Conservation (phyloP, 805 yeast species). For the Candida namnaoensis region DNA sequence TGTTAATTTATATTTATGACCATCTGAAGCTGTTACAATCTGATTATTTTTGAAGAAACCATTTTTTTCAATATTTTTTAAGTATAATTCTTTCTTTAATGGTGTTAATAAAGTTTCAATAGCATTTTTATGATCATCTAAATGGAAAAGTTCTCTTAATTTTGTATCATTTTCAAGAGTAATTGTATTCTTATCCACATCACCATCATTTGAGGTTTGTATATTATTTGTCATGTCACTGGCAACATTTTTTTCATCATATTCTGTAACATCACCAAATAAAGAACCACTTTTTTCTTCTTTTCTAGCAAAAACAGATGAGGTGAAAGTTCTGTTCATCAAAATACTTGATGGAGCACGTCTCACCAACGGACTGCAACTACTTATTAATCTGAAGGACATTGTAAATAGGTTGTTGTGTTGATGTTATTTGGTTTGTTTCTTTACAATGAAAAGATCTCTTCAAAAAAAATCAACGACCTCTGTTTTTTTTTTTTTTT, state of each 20-base stretch:
- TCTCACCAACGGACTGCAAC: no score
- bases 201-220: slow-evolving; percentile 12
- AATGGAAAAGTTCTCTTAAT: slow-evolving; percentile 40
- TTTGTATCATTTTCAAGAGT: slow-evolving; percentile 23
- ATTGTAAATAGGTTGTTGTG: no score
- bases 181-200: slow-evolving; percentile 15
- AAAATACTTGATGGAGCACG: no score
- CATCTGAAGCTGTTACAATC: slow-evolving; percentile 31
- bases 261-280: slow-evolving; percentile 16
- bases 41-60: slow-evolving; percentile 62
- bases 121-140: slow-evolving; percentile 42
- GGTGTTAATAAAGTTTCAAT: slow-evolving; percentile 56
- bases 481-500: no score
- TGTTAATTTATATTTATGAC: slow-evolving; percentile 43
- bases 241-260: slow-evolving; percentile 6
- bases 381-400: neutral
- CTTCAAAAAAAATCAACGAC: no score
- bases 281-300: slow-evolving; percentile 4
- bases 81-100: slow-evolving; percentile 57
- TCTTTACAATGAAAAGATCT: no score
- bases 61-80: slow-evolving; percentile 47
- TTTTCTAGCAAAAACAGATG: neutral
- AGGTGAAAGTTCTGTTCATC: neutral
- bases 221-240: slow-evolving; percentile 15
- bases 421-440: no score